Percentiles rank a stretch among this genome's conserved stretches.
phyloP scores from a whole-genome alignment of 2,329 filamentous ascomycete species.

The Penicillium sp. region DNA sequence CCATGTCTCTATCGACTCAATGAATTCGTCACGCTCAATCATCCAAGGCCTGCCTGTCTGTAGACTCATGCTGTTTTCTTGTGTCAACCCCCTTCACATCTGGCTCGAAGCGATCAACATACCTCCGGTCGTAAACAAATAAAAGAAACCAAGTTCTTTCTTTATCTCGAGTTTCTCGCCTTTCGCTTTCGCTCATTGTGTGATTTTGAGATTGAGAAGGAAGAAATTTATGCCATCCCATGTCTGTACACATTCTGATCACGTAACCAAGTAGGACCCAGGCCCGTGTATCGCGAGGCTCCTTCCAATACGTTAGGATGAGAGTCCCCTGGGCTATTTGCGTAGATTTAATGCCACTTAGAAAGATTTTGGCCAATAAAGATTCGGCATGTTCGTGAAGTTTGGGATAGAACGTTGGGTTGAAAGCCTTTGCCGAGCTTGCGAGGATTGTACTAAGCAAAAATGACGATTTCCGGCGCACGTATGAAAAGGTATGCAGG shows the following conservation, averaged over 20 bases:
- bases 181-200: constrained; percentile 16
- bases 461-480: constrained; percentile 38
- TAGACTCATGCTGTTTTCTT: no score
- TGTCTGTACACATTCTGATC: constrained; percentile 43
- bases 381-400: constrained; percentile 31
- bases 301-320: constrained; percentile 46
- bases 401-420: constrained; percentile 32
- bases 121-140: constrained; percentile 33
- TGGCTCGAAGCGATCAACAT: no score
- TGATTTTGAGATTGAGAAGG: background rate
- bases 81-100: no score
- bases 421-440: constrained; percentile 39
- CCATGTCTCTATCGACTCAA: no score
- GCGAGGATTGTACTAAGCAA: constrained; percentile 37
- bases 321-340: constrained; percentile 33
- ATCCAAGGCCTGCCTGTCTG: no score
- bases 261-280: constrained; percentile 44
- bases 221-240: background rate
- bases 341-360: constrained; percentile 12
- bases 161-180: constrained; percentile 33
- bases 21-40: no score
- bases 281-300: constrained; percentile 42
- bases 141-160: constrained; percentile 42
- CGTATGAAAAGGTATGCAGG: constrained; percentile 40
- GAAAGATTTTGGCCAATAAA: constrained; percentile 31